Base-by-base conservation (phyloP, 768 basidiomycete genomes). In the Cystobasidium onofrii region DNA sequence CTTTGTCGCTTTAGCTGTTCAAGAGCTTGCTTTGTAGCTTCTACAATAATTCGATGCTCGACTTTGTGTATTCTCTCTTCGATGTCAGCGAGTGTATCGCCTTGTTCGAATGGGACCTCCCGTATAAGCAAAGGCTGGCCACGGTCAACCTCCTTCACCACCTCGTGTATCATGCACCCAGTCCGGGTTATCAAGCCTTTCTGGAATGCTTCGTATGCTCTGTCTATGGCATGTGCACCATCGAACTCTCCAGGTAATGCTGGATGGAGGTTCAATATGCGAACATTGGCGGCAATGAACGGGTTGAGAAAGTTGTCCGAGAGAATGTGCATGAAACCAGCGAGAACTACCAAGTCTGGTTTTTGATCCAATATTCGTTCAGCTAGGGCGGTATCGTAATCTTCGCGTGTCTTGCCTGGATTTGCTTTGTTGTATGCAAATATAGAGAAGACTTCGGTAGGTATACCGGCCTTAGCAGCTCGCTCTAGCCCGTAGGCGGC, bases 311-410 rank as follows among this genome's bases (percentile, higher is more conserved):
- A 97, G 0, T 83, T 83, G 65, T 90, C 88, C 73, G 88, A 87
- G 73, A 97, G 85, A 78, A 98, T 91, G 79, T 98, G 94, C 95
- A 99, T 97, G 91, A 92, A 99, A 0, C 96, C 96, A 0, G 95
- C 96, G n/a, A 98, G 85, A 7, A 98, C 90, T 61, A 98, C 86
- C 29, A 95, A 80, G 81, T 97, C 91, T 0, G 95, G 95, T 46
- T 62, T 31, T 15, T 72, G 73, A 4, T 83, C 81, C 23, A 83
- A 86, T 29, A 81, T 79, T 4, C 89, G 78, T 1, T 92, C 87
- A 65, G 87, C 84, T 36, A 85, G 82, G 9, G 91, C 91, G 0
- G 94, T 85, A 79, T 91, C 95, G 81, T 96, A 97, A 79, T 95
- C 90, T 57, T 86, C 83, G 23, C 95, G 84, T 3, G 90, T 89